phyloP scores from a whole-genome alignment of 2,329 filamentous ascomycete genomes.

The Diaporthe aspalathi region DNA sequence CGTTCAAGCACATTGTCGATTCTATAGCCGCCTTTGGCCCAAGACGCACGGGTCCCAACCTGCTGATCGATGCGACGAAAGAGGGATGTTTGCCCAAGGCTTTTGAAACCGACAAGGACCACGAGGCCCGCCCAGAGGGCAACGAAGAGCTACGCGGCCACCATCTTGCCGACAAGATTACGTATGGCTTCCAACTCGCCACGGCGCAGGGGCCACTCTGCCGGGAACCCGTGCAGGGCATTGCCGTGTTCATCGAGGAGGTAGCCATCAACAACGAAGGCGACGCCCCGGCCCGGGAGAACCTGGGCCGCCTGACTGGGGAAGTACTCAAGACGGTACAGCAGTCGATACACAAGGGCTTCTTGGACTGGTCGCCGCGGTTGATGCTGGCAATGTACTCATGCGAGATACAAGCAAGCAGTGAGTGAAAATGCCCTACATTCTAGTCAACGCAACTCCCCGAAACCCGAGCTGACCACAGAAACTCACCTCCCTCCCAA shows the following conservation, averaged over 20 bases:
- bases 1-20: slow-evolving; percentile 81
- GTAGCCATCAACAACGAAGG: slow-evolving; percentile 70
- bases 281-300: slow-evolving; percentile 68
- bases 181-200: slow-evolving; percentile 93
- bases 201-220: slow-evolving; percentile 91
- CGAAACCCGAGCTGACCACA: slow-evolving; percentile 36
- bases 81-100: slow-evolving; percentile 78
- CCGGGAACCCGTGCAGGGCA: slow-evolving; percentile 90
- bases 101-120: slow-evolving; percentile 58
- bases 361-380: slow-evolving; percentile 96
- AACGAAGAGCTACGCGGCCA: slow-evolving; percentile 66
- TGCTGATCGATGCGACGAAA: slow-evolving; percentile 85
- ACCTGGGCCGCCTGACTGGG: slow-evolving; percentile 84
- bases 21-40: slow-evolving; percentile 93
- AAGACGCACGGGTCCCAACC: slow-evolving; percentile 84
- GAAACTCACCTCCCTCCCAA: slow-evolving; percentile 38
- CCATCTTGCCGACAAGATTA: slow-evolving; percentile 89
- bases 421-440: slow-evolving; percentile 58
- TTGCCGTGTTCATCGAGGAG: slow-evolving; percentile 90
- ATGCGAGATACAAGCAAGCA: slow-evolving; percentile 96
- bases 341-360: slow-evolving; percentile 83
- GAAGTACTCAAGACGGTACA: slow-evolving; percentile 93
- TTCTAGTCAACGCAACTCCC: not conserved
- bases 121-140: slow-evolving; percentile 51
- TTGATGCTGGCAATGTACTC: slow-evolving; percentile 97